Evolutionary conservation across 1,284 basidiomycete species (phyloP), one percentile per base, ranked within the genome.

Genomic region (Leccinum huronense): DNA sequence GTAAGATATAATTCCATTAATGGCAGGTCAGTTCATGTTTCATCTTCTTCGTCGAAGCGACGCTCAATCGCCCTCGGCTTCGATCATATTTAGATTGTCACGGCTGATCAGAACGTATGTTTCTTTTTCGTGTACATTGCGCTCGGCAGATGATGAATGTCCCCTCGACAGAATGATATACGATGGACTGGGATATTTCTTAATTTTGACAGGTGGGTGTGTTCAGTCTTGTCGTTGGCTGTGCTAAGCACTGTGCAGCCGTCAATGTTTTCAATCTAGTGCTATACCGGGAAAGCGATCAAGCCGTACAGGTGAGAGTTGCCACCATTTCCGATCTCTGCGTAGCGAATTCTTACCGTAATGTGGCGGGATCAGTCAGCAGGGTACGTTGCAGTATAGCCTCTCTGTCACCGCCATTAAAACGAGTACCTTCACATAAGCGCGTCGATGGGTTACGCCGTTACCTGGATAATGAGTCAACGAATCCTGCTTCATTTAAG

Each of bases 381-480:
- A 66, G 73, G 75, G 73, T 77, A 60, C 60, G 75, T 67, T 19
- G 5, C 16, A 55, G 45, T 62, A 60, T 64, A 2, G 57, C 55
- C 23, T 55, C 31, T 42, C 59, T 57, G 14, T 54, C 45, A 45
- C 51, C 62, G 19, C 30, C 40, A 33, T 59, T 10, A 64, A 19
- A 51, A 57, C 19, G 23, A 23, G 23, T 34, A 38, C 27, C 48
- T 4, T 45, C 33, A 54, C 42, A 40, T 61, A 62, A 79, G 77
- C 19, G 72, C 74, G 0, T 74, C 79, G 9, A 16, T 80, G 16
- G 77, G 75, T 60, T 79, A 78, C 55, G 72, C 70, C 14, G 67
- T 79, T 42, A 75, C 74, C 3, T 78, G 77, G 77, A 78, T 78
- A 60, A 78, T 80, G 78, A 79, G 78, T 58, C 77, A 78, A 62